Evolutionary conservation across 805 yeast genomes (phyloP).

Genomic region (Suhomyces pyralidae): DNA sequence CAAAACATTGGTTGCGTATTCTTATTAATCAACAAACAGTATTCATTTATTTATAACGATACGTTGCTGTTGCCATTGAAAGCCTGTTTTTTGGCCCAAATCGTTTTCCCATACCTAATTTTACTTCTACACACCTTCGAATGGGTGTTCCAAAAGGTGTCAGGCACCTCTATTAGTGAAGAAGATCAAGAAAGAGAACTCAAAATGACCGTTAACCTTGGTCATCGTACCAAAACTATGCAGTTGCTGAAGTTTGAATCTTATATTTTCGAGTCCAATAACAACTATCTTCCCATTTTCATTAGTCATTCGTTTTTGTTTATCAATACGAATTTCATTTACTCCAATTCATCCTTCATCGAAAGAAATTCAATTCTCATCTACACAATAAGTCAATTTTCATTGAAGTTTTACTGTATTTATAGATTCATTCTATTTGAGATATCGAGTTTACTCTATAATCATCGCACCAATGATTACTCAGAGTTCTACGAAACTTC

Average conservation of each 20-base stretch:
- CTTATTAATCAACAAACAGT: slow-evolving; percentile 9
- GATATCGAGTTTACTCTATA: slow-evolving; percentile 15
- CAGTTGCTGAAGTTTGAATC: neutral
- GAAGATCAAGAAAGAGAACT: neutral
- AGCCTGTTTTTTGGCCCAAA: slow-evolving; percentile 15
- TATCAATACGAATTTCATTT: slow-evolving; percentile 21
- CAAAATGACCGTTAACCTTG: neutral
- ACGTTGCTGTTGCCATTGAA: slow-evolving; percentile 10
- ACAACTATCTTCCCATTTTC: slow-evolving; percentile 33
- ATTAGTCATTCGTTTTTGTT: slow-evolving; percentile 34
- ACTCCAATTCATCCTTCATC: slow-evolving; percentile 2
- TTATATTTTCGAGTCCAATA: slow-evolving; percentile 22
- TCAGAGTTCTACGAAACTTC: neutral
- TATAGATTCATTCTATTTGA: slow-evolving; percentile 33
- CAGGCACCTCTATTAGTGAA: neutral
- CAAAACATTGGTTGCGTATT: slow-evolving; percentile 16
- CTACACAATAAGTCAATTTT: slow-evolving; percentile 21
- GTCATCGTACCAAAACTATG: neutral
- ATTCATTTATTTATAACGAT: slow-evolving; percentile 7
- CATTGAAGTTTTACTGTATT: slow-evolving; percentile 33
- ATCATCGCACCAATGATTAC: neutral
- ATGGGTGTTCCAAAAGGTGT: neutral
- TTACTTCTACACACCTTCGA: slow-evolving; percentile 13
- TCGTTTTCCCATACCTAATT: slow-evolving; percentile 20
- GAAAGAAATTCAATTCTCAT: slow-evolving; percentile 4